Conservation (phyloP, 768 basidiomycete genomes). For the Rhodotorula graminis region DNA sequence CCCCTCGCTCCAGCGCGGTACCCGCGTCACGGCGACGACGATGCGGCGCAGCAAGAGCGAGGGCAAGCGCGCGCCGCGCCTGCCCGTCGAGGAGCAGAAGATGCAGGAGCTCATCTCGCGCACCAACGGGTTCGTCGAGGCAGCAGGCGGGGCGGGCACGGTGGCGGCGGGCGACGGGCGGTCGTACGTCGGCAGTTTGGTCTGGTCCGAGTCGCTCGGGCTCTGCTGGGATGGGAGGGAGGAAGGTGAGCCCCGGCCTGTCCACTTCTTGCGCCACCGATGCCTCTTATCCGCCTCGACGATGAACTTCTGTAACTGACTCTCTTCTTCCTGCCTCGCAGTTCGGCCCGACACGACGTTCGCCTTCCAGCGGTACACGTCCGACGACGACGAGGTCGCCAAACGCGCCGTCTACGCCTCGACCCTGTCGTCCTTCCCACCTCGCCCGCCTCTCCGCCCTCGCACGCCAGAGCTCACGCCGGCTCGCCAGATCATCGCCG, state of each 20-base stretch:
- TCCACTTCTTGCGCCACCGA: too few species aligned
- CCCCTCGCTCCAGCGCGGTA: background rate
- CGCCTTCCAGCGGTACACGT: conserved; percentile 4
- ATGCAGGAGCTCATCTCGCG: background rate
- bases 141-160: background rate
- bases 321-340: background rate
- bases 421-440: conserved; percentile 22
- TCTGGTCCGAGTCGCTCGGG: conserved; percentile 8
- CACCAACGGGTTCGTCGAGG: background rate
- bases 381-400: conserved; percentile 10
- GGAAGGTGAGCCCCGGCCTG: conserved; percentile 19
- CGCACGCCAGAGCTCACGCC: conserved; percentile 5
- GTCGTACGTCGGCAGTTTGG: conserved; percentile 4
- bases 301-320: too few species aligned
- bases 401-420: conserved; percentile 20
- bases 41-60: conserved; percentile 14
- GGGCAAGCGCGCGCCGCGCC: conserved; percentile 4
- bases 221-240: conserved; percentile 28
- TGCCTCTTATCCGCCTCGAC: too few species aligned
- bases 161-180: background rate
- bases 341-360: conserved; percentile 18
- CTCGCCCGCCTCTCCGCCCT: conserved; percentile 15
- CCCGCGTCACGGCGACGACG: background rate
- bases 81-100: background rate
- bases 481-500: conserved; percentile 4